Conservation (phyloP, 345 rosid species). For the Citrus cavaleriei region DNA sequence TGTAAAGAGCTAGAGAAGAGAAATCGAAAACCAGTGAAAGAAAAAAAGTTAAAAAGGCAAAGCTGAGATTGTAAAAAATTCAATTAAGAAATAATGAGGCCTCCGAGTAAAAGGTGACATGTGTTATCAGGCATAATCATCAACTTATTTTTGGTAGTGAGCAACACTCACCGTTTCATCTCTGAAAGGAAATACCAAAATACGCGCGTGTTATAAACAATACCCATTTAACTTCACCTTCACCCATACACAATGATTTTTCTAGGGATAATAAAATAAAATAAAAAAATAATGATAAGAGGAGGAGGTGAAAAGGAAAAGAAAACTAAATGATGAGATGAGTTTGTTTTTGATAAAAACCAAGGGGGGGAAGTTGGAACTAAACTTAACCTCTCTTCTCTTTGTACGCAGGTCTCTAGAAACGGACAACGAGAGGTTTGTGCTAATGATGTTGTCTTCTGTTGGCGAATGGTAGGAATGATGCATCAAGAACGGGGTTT, state of each 20-base stretch:
- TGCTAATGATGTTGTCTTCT: constrained; percentile 83
- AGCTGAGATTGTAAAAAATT: background rate
- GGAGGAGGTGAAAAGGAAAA: background rate
- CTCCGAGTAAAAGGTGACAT: constrained; percentile 31
- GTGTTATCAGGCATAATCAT: constrained; percentile 44
- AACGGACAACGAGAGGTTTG: constrained; percentile 61
- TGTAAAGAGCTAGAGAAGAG: background rate
- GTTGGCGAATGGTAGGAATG: constrained; percentile 84
- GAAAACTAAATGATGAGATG: background rate
- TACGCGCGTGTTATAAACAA: constrained; percentile 23
- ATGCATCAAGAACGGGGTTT: constrained; percentile 66
- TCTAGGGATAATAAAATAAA: background rate
- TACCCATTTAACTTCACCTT: background rate
- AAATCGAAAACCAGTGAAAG: background rate
- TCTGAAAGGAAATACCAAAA: constrained; percentile 3
- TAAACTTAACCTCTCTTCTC: background rate
- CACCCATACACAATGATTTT: constrained; percentile 8
- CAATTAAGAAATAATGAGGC: constrained; percentile 8
- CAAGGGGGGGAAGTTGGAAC: constrained; percentile 24
- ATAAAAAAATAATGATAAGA: no score
- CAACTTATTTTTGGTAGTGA: constrained; percentile 46
- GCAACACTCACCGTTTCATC: constrained; percentile 27
- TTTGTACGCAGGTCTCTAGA: constrained; percentile 25
- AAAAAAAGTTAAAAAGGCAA: background rate
- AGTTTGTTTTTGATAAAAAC: constrained; percentile 19